Evolutionary conservation across 768 basidiomycete genomes (phyloP).

Genomic region (Xerocomellus amylosporus): DNA sequence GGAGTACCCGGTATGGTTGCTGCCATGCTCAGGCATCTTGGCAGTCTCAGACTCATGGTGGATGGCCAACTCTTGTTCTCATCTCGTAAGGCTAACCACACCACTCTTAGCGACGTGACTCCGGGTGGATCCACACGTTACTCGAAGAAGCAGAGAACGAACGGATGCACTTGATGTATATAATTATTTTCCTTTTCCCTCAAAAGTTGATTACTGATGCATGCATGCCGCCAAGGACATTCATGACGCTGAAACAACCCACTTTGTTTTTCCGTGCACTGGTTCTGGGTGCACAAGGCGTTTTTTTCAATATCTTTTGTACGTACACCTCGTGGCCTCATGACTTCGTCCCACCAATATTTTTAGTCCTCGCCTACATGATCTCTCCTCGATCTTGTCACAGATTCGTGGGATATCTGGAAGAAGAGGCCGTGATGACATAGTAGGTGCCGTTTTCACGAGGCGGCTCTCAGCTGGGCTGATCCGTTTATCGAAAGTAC

Average conservation of each 20-base stretch:
- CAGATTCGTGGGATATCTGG: conserved; percentile 88
- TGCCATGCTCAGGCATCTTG: conserved; percentile 82
- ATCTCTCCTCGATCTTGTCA: conserved; percentile 75
- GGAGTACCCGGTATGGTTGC: conserved; percentile 98
- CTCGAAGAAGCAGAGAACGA: conserved; percentile 97
- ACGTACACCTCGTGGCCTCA: conserved; percentile 28
- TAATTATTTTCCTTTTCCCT: conserved; percentile 1
- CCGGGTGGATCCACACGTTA: conserved; percentile 87
- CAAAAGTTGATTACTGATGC: conserved; percentile 12
- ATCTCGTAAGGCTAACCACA: conserved; percentile 6
- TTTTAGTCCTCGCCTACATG: conserved; percentile 70
- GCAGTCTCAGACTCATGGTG: conserved; percentile 86
- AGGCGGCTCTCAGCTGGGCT: conserved; percentile 18
- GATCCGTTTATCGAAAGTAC: conserved; percentile 48
- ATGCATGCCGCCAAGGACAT: conserved; percentile 59
- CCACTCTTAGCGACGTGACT: conserved; percentile 45
- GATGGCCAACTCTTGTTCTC: conserved; percentile 19
- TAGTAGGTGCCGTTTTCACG: conserved; percentile 54
- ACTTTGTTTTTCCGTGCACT: conserved; percentile 76
- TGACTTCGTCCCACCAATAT: conserved; percentile 15
- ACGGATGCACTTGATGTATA: conserved; percentile 87
- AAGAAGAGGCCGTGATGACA: conserved; percentile 93
- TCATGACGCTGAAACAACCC: conserved; percentile 88
- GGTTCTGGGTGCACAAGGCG: conserved; percentile 88
- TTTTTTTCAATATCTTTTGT: conserved; percentile 89